These are phyloP conservation scores for Austroboletus niveus DNA, from an alignment of 1,284 basidiomycete species.

Conservation along the genomic window DNA sequence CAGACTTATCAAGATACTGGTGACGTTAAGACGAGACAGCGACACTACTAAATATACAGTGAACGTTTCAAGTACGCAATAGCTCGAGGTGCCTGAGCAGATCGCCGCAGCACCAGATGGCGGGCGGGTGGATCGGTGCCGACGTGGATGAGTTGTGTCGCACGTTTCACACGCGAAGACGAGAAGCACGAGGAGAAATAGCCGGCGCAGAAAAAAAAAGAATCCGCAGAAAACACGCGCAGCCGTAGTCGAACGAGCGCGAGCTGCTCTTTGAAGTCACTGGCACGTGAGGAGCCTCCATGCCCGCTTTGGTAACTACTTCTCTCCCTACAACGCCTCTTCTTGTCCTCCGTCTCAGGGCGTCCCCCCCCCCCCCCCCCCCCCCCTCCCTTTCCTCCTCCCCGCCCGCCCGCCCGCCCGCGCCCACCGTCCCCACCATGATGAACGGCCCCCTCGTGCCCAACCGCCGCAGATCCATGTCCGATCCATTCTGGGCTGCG, in stretches of 20 bases:
- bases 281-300: conserved; percentile 23
- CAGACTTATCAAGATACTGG: not conserved
- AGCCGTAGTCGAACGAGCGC: not conserved
- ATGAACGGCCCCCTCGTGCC: conserved; percentile 32
- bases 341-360: not conserved
- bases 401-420: conserved; percentile 8
- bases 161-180: conserved; percentile 2
- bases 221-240: not conserved
- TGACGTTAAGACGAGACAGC: conserved; percentile 12
- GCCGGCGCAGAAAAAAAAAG: not conserved
- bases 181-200: not conserved
- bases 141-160: not conserved
- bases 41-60: not conserved
- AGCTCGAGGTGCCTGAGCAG: conserved; percentile 3
- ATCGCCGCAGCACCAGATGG: not conserved
- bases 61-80: conserved; percentile 18
- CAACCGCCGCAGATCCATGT: conserved; percentile 47
- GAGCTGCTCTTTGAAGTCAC: not conserved
- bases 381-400: conserved; percentile 9
- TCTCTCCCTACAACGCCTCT: conserved; percentile 13
- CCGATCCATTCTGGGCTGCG: conserved; percentile 67
- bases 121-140: not conserved
- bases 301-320: conserved; percentile 26
- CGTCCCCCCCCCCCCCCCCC: too few species aligned
- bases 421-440: conserved; percentile 1